Conservation (phyloP, 768 basidiomycete genomes). For the Termitomyces sp. region DNA sequence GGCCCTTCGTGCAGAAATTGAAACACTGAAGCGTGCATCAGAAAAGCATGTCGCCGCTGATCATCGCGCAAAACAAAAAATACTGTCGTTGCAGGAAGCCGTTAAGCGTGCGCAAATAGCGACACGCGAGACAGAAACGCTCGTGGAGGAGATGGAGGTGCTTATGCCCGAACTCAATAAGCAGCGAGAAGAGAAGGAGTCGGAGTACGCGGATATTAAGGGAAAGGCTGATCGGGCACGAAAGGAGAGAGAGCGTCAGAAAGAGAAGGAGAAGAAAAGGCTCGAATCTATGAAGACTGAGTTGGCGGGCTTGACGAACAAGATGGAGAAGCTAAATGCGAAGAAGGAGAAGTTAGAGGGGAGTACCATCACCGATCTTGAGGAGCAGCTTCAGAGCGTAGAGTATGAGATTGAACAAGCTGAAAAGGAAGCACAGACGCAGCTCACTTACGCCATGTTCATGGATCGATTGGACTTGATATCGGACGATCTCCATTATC, state of each 20-base stretch:
- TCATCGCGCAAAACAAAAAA: slow-evolving; percentile 79
- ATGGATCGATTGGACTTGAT: slow-evolving; percentile 10
- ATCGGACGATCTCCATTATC: slow-evolving; percentile 12
- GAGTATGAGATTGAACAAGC: slow-evolving; percentile 55
- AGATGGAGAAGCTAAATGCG: slow-evolving; percentile 62
- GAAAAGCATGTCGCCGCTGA: slow-evolving; percentile 78
- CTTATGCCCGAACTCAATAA: slow-evolving; percentile 38
- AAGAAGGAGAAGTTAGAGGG: slow-evolving; percentile 68
- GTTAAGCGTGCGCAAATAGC: slow-evolving; percentile 71
- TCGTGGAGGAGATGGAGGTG: slow-evolving; percentile 43
- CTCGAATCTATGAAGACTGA: slow-evolving; percentile 58
- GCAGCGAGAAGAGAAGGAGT: slow-evolving; percentile 38
- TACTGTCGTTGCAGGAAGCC: slow-evolving; percentile 84
- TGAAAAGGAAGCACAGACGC: slow-evolving; percentile 27
- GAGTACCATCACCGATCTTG: slow-evolving; percentile 58
- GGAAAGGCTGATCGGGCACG: slow-evolving; percentile 43
- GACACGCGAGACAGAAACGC: slow-evolving; percentile 43
- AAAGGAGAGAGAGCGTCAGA: slow-evolving; percentile 42
- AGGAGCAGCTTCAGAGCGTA: slow-evolving; percentile 59
- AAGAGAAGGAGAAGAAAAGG: slow-evolving; percentile 45
- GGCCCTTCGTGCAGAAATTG: slow-evolving; percentile 78
- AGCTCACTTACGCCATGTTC: slow-evolving; percentile 9
- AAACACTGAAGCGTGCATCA: slow-evolving; percentile 74
- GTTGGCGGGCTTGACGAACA: slow-evolving; percentile 48
- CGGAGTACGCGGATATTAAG: slow-evolving; percentile 39